Evolutionary conservation across 345 rosid species (phyloP), one percentile per base, ranked within the genome.

Genomic region (Euphorbia peplus): DNA sequence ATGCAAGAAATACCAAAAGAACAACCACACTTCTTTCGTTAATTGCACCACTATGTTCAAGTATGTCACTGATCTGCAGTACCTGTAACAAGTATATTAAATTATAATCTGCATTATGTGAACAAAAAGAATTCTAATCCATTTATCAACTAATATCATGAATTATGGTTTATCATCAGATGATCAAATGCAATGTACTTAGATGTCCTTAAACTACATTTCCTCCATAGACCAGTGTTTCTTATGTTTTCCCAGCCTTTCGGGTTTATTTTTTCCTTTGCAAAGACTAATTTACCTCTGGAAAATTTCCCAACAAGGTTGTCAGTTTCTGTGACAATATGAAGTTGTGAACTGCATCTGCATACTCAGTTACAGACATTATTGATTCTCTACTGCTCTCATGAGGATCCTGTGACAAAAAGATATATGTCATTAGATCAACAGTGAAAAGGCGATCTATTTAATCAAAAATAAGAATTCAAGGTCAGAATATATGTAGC

Each of bases 341-440:
- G 60, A 93, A 89, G 63, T 82, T 93, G 78, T 91, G 96, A 71
- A 91, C 85, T 74, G 96, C 87, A 83, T 93, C 95, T 39, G 87
- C 60, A 80, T 86, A 88, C 70, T 91, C 88, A 29, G 75, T 63
- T 48, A 82, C 75, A 46, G 89, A 85, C 85, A 88, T 75, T 57
- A 91, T 85, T 67, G 97, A 91, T 75, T 74, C 88, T 78, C 83
- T 78, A 79, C 63, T 75, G 72, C 63, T 56, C 76, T 75, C 81
- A 78, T 60, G 55, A 68, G 76, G 68, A 72, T 80, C 87, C 97
- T 87, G 77, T 25, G 68, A 74, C 73, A 63, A 48, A 48, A 69
- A 39, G 56, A 73, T 16, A 68, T 64, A 68, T 50, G 63, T 52
- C 51, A 47, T 65, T 32, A 22, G 64, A 50, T 12, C 60, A 73